Evolutionary conservation across 2,329 filamentous ascomycete species (phyloP), one percentile per base, ranked within the genome.

Genomic region (Gyromitra esculenta): DNA sequence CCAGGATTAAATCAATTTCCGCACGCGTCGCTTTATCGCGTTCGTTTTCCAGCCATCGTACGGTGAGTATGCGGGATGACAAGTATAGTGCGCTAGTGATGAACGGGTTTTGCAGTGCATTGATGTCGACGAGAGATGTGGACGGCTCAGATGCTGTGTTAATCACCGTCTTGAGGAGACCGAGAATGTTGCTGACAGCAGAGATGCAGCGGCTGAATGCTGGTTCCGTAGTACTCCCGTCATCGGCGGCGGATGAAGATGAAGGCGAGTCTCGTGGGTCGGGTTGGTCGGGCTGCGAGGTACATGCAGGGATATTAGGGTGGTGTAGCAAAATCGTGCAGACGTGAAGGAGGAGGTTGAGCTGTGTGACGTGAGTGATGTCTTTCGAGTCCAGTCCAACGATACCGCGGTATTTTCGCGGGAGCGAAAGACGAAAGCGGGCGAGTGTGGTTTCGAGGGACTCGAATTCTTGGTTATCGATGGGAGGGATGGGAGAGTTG

Each of bases 81-180:
- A 77, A 31, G 60, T 67, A 77, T 6, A 77, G 45, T 2, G 73
- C 63, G 7, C 72, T 62, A 4, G 54, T 66, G n/a, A 77, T 66
- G 31, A 77, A 77, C n/a, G 76, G 76, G 35, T 77, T 77, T 25
- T 70, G 65, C 25, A 77, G 54, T 21, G 73, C 76, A 18, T 75
- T 71, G 6, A 71, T 56, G 15, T 63, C 73, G n/a, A 45, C 48
- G 9, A 50, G 52, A 11, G 62, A 63, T 1, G 48, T 39, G 5
- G 63, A 57, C 57, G 56, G 64, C 8, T 56, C 60, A 3, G 66
- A 48, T 3, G 56, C 45, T 1, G 65, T 65, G 31, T 75, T 76
- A 37, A 76, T 72, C 41, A 63, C 65, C 9, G 67, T 67, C n/a
- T 70, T 77, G 6, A 77, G 59, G 5, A 72, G 54, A 13, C 11